phyloP scores from a whole-genome alignment of 352 stramenopile genomes.

The Pythium brachiatum region DNA sequence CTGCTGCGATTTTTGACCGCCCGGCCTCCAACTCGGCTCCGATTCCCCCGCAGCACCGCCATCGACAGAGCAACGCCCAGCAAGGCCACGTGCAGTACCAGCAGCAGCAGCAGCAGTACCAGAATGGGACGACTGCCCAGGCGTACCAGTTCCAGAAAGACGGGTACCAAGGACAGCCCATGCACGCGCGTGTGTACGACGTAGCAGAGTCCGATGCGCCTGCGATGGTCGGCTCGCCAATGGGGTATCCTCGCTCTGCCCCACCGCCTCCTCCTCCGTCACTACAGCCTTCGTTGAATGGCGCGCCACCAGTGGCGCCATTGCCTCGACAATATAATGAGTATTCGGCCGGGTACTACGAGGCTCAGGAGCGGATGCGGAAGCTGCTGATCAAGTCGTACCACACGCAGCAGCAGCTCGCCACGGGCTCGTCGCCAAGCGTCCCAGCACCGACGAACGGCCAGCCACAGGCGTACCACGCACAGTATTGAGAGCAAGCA shows the following conservation, averaged over 20 bases:
- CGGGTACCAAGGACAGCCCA: constrained; percentile 11
- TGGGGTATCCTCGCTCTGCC: constrained; percentile 8
- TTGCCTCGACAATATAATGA: constrained; percentile 31
- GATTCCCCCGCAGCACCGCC: constrained; percentile 8
- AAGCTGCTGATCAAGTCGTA: constrained; percentile 79
- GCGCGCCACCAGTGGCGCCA: constrained; percentile 11
- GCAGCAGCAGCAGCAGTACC: constrained; percentile 11
- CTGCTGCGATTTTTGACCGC: constrained; percentile 47
- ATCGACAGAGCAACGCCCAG: constrained; percentile 24
- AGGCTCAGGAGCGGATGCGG: constrained; percentile 71
- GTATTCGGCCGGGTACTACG: constrained; percentile 51
- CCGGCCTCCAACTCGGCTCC: constrained; percentile 5
- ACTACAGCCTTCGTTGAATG: constrained; percentile 7
- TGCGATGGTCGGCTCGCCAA: constrained; percentile 19
- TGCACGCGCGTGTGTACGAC: constrained; percentile 24
- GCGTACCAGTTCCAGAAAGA: constrained; percentile 27
- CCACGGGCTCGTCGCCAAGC: constrained; percentile 26
- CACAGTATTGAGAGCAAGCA: constrained; percentile 17
- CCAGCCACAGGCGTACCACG: constrained; percentile 9
- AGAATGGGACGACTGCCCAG: constrained; percentile 20
- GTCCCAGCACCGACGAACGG: constrained; percentile 1
- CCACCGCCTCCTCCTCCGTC: constrained; percentile 2
- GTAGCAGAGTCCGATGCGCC: constrained; percentile 18
- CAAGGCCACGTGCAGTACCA: constrained; percentile 1
- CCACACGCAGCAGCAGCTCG: constrained; percentile 77